Percentiles rank a stretch among this genome's conserved stretches.
phyloP scores from a whole-genome alignment of 2,329 filamentous ascomycete genomes.

The Fusarium drepaniforme region DNA sequence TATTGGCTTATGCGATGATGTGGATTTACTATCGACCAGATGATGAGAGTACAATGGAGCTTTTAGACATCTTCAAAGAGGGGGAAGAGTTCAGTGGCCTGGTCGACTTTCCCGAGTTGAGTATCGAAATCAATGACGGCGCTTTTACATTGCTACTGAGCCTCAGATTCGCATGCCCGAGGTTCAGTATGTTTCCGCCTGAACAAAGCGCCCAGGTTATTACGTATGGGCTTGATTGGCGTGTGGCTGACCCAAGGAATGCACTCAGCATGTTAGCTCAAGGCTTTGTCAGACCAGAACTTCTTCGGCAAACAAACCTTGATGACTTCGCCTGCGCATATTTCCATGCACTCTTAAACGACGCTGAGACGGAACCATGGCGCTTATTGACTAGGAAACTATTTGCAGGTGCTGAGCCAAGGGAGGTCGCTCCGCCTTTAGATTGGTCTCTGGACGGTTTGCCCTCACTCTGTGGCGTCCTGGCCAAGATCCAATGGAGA shows the following conservation, averaged over 20 bases:
- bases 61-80: neutral
- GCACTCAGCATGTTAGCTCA: neutral
- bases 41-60: neutral
- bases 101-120: neutral
- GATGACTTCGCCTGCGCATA: neutral
- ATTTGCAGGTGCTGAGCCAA: neutral
- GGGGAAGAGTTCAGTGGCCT: neutral
- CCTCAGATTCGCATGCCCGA: neutral
- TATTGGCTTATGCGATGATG: rapidly evolving
- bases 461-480: rapidly evolving
- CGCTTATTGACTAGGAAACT: neutral
- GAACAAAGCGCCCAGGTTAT: neutral
- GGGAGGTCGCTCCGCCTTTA: rapidly evolving
- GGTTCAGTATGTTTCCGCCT: neutral
- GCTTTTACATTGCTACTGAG: neutral
- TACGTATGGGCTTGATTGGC: neutral
- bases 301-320: neutral
- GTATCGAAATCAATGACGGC: too few species aligned
- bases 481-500: neutral
- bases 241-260: neutral
- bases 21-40: neutral
- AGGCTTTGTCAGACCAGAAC: neutral
- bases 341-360: neutral
- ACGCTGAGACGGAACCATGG: neutral
- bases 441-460: rapidly evolving